These are phyloP conservation scores for Aspergillus pseudotamarii DNA, from an alignment of 2,329 filamentous ascomycete species.

Conservation along the genomic window DNA sequence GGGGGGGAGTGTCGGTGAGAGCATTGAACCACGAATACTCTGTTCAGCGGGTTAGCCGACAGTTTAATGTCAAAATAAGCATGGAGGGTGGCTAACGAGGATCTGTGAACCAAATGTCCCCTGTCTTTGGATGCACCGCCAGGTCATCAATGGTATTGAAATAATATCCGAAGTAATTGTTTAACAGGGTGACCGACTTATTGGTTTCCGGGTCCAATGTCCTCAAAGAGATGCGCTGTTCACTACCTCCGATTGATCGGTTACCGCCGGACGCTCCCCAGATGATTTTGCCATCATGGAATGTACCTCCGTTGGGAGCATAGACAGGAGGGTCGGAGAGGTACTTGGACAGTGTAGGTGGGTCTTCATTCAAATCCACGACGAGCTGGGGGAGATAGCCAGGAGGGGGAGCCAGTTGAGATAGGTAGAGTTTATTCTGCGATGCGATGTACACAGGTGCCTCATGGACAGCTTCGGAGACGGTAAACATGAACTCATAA, in stretches of 20 bases:
- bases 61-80: conserved; percentile 29
- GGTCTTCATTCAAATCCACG: conserved; percentile 48
- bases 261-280: conserved; percentile 45
- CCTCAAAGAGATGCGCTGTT: conserved; percentile 46
- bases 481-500: conserved; percentile 43
- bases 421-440: conserved; percentile 46
- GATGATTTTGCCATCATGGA: conserved; percentile 43
- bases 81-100: conserved; percentile 32
- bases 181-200: conserved; percentile 45
- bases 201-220: conserved; percentile 51
- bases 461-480: conserved; percentile 44
- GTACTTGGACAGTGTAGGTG: conserved; percentile 42
- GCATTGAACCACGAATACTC: conserved; percentile 42
- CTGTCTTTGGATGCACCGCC: conserved; percentile 43
- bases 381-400: conserved; percentile 43
- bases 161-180: conserved; percentile 49
- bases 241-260: conserved; percentile 36
- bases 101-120: conserved; percentile 56
- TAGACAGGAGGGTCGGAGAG: conserved; percentile 48
- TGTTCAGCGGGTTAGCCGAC: conserved; percentile 6
- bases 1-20: conserved; percentile 40
- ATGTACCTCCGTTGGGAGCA: conserved; percentile 47
- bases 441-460: conserved; percentile 46
- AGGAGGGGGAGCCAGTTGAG: conserved; percentile 39
- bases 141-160: conserved; percentile 24